A percentile compares a stretch with the other conserved stretches of the same genome.
phyloP scores from a whole-genome alignment of 2,329 filamentous ascomycete species.

The Aureobasidium vineae region DNA sequence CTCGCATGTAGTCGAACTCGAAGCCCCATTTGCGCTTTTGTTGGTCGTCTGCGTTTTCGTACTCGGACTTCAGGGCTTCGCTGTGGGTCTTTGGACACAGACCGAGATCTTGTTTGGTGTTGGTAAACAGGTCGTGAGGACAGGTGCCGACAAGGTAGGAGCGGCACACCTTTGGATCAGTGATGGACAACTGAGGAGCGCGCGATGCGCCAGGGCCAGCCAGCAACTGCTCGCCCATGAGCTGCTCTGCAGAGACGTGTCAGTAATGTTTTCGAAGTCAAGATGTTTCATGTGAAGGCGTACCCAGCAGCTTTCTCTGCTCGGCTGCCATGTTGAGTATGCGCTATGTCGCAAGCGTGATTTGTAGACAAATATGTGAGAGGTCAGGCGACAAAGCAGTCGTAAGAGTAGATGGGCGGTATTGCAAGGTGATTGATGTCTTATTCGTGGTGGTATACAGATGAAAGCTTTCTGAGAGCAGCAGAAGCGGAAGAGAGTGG shows the following conservation, averaged over 20 bases:
- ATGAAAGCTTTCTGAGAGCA: neutral
- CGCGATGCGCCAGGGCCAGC: slow-evolving; percentile 68
- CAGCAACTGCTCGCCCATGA: slow-evolving; percentile 74
- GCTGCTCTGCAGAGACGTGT: slow-evolving; percentile 65
- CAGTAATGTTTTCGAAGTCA: neutral
- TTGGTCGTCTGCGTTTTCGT: slow-evolving; percentile 67
- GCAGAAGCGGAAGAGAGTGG: slow-evolving; percentile 13
- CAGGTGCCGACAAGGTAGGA: slow-evolving; percentile 93
- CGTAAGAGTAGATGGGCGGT: neutral
- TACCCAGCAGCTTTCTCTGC: slow-evolving; percentile 91
- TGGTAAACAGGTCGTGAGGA: slow-evolving; percentile 98
- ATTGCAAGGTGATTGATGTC: neutral
- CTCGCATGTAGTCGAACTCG: slow-evolving; percentile 93
- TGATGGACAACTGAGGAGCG: slow-evolving; percentile 79
- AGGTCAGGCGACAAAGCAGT: neutral
- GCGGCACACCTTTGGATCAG: slow-evolving; percentile 89
- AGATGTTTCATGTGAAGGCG: slow-evolving; percentile 31
- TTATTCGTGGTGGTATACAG: neutral
- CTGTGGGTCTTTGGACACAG: slow-evolving; percentile 84
- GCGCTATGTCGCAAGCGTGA: neutral
- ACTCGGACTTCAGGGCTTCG: slow-evolving; percentile 85
- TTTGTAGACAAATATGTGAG: neutral
- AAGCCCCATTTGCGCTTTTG: slow-evolving; percentile 81
- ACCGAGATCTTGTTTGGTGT: slow-evolving; percentile 97
- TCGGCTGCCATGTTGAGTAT: slow-evolving; percentile 76